phyloP scores from a whole-genome alignment of 2,329 filamentous ascomycete species.

The Diaporthe helianthi region DNA sequence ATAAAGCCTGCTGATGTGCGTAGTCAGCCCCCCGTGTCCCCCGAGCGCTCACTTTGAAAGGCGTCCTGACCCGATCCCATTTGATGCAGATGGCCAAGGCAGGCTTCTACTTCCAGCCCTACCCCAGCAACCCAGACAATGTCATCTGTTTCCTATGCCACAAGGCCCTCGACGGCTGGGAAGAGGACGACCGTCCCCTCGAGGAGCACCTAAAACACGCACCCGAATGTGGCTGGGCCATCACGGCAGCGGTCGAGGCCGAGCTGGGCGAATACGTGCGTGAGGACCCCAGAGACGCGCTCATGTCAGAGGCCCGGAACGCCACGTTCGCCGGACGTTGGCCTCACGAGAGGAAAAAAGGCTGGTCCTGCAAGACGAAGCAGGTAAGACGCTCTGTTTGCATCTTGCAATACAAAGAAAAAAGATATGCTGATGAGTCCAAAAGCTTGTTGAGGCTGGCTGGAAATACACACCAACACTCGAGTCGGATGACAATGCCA shows the following conservation, averaged over 20 bases:
- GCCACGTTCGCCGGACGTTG: conserved; percentile 85
- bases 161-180: conserved; percentile 90
- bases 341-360: conserved; percentile 88
- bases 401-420: neutral
- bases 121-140: conserved; percentile 80
- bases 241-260: conserved; percentile 69
- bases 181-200: conserved; percentile 82
- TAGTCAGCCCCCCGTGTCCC: neutral
- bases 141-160: conserved; percentile 87
- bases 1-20: conserved; percentile 67
- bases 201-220: conserved; percentile 87
- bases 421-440: neutral
- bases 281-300: conserved; percentile 75
- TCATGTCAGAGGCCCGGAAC: conserved; percentile 78
- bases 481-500: conserved; percentile 87
- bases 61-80: conserved; percentile 32
- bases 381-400: conserved; percentile 64
- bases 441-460: conserved; percentile 85
- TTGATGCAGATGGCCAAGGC: conserved; percentile 78
- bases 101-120: conserved; percentile 89
- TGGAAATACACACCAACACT: conserved; percentile 91
- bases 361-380: conserved; percentile 88
- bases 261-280: conserved; percentile 67
- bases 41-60: neutral
- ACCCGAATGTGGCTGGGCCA: conserved; percentile 84